Base-by-base conservation (phyloP, 1,284 basidiomycete species). In the Pseudozyma sp. region DNA sequence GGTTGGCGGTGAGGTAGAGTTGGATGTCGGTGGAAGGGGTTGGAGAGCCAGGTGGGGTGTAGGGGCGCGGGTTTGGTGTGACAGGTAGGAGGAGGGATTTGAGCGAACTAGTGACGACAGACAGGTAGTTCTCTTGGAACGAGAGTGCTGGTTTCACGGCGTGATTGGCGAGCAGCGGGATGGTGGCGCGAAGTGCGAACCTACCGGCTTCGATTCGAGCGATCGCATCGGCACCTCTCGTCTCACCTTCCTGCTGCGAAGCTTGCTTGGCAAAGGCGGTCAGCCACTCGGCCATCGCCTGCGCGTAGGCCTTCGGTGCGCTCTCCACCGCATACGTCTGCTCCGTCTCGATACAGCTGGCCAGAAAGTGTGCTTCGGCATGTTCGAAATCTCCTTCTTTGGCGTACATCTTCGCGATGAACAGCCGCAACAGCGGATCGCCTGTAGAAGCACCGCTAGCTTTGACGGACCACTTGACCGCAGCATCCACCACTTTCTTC, bases 21-120 rank as follows among this genome's bases (percentile, higher is more conserved):
- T 71, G 59, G 44, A 54, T n/a, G 19, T 11, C 33, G 35, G 70
- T 39, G 5, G 57, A 55, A 16, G 68, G 33, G 7, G 68, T 33
- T 6, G 76, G 40, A 10, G 52, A 52, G 4, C 70, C 74, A 6
- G 79, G 77, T 0, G 82, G 73, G 29, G 68, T 48, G 57, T 81
- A 84, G 2, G 81, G 75, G 5, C 77, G 72, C 7, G 82, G 82
- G 59, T 84, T 84, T 16, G 82, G 82, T 24, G 68, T 60, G 34
- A 81, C 75, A 8, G 82, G 79, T 1, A 83, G 59, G 4, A 84
- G 68, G n/a, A 84, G 76, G 14, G 61, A 50, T 16, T 77, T 64
- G 37, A 77, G 79, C 8, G 63, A 50, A 19, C 53, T 13, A 7
- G 59, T 77, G 35, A 78, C 63, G 10, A 43, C 44, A 31, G 68